Evolutionary conservation across 305 asterid genomes (phyloP).

Genomic region (Lippia alba): DNA sequence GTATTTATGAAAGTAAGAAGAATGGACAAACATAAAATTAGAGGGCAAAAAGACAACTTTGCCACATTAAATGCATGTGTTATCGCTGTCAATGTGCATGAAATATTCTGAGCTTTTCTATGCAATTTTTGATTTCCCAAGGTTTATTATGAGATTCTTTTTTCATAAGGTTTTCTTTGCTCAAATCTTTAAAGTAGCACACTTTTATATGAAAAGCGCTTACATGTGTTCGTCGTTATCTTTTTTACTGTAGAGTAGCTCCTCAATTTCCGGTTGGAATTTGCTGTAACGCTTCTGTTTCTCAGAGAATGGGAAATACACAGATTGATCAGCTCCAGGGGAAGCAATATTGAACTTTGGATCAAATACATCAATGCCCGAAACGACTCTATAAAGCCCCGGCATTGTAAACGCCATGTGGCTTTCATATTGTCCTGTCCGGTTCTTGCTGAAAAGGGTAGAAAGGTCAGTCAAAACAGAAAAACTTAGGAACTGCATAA

Average conservation of each 20-base stretch:
- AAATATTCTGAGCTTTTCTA: too few relatives aligned
- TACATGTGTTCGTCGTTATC: constrained; percentile 73
- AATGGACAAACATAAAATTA: too few relatives aligned
- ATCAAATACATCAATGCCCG: constrained; percentile 70
- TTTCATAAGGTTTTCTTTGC: too few relatives aligned
- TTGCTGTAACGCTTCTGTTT: constrained; percentile 51
- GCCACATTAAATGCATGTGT: too few relatives aligned
- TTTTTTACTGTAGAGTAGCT: constrained; percentile 56
- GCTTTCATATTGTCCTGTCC: constrained; percentile 79
- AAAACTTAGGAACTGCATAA: constrained; percentile 2
- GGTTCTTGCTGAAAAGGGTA: constrained; percentile 53
- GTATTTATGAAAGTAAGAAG: too few relatives aligned
- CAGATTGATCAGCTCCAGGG: constrained; percentile 82
- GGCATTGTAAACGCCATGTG: constrained; percentile 78
- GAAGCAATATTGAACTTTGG: constrained; percentile 83
- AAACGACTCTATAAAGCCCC: constrained; percentile 67
- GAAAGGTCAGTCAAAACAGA: constrained; percentile 21
- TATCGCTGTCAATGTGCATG: too few relatives aligned
- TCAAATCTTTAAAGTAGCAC: not conserved
- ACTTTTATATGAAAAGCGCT: constrained; percentile 29
- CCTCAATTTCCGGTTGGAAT: constrained; percentile 60
- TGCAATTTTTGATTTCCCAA: too few relatives aligned
- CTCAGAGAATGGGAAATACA: constrained; percentile 65
- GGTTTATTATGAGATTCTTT: too few relatives aligned
- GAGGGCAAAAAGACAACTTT: too few relatives aligned